Conservation (phyloP, 257 asterid species). For the Henckelia pumila region DNA sequence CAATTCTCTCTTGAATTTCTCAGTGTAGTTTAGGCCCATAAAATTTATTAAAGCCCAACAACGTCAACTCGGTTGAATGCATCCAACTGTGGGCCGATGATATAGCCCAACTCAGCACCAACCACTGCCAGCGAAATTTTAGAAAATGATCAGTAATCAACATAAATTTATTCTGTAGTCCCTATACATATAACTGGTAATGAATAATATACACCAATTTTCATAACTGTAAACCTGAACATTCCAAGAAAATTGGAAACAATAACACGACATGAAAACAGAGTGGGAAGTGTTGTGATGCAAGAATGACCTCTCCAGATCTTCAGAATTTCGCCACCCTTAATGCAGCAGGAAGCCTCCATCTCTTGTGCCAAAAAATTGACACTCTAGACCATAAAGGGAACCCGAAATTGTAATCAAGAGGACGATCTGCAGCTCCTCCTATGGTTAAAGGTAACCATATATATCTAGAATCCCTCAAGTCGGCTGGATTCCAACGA, state of each 20-base stretch:
- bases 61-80: neutral
- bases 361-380: constrained; percentile 86
- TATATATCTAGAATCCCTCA: constrained; percentile 83
- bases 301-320: constrained; percentile 26
- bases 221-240: constrained; percentile 20
- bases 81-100: neutral
- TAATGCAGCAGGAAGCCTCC: constrained; percentile 76
- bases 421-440: constrained; percentile 82
- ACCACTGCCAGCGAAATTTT: neutral
- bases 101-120: neutral
- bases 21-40: neutral
- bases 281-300: constrained; percentile 12
- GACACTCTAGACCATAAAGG: constrained; percentile 93
- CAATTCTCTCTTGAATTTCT: too few species aligned
- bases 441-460: constrained; percentile 85
- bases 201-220: constrained; percentile 27
- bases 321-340: constrained; percentile 32
- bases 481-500: constrained; percentile 90
- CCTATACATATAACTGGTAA: constrained; percentile 1
- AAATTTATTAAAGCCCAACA: too few species aligned
- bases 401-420: constrained; percentile 77
- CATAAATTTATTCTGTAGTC: neutral
- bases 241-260: constrained; percentile 8
- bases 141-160: neutral
- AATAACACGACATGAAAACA: constrained; percentile 6